Evolutionary conservation across 768 basidiomycete species (phyloP).

Genomic region (Tephrocybe rancida): DNA sequence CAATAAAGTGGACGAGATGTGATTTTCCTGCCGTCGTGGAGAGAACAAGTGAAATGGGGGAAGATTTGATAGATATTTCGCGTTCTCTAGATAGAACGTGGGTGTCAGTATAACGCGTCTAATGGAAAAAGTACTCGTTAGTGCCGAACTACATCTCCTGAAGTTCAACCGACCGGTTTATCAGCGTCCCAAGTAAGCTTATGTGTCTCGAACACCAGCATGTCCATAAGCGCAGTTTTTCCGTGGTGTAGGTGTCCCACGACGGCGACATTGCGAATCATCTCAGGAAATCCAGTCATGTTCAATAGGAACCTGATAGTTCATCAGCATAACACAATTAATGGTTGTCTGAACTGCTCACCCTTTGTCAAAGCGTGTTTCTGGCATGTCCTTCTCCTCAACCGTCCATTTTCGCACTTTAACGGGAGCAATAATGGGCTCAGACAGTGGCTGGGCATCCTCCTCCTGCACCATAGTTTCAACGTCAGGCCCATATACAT

Average conservation of each 20-base stretch:
- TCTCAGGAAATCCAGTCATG: constrained; percentile 88
- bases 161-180: constrained; percentile 61
- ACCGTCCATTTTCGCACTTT: constrained; percentile 95
- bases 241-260: constrained; percentile 98
- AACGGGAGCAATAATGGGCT: constrained; percentile 94
- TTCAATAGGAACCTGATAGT: constrained; percentile 81
- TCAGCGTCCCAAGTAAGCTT: constrained; percentile 94
- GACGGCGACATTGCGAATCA: constrained; percentile 94
- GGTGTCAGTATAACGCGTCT: constrained; percentile 97
- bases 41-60: constrained; percentile 92
- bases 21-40: constrained; percentile 89
- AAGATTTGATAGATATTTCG: constrained; percentile 94
- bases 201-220: constrained; percentile 97
- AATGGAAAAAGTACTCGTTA: constrained; percentile 13
- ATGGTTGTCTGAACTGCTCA: constrained; percentile 39
- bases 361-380: constrained; percentile 98
- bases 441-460: constrained; percentile 91
- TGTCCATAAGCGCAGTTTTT: constrained; percentile 96
- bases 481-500: constrained; percentile 92
- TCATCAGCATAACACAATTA: constrained; percentile 4
- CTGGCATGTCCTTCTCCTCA: constrained; percentile 94
- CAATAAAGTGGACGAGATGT: constrained; percentile 89
- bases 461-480: constrained; percentile 98
- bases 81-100: constrained; percentile 88
- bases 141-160: not conserved